These are phyloP conservation scores for Cynanchum wilfordii DNA, from an alignment of 257 asterid genomes.

Conservation along the genomic window DNA sequence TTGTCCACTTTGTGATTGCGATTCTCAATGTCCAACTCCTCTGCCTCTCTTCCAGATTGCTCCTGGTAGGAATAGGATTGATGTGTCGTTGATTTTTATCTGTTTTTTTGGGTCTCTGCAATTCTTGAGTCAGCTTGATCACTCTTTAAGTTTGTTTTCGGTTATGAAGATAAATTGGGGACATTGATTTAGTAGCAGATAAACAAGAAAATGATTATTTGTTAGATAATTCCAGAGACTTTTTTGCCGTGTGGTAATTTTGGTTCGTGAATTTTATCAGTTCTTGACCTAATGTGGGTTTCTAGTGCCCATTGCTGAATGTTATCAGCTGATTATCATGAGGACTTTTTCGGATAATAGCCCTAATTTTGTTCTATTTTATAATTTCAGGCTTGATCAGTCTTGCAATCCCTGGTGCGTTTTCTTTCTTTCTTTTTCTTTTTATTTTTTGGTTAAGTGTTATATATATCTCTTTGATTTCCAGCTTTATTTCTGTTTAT, in stretches of 20 bases:
- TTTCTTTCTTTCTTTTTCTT: not conserved
- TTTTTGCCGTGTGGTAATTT: not conserved
- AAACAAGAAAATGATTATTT: not conserved
- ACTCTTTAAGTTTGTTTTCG: not conserved
- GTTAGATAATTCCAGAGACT: not conserved
- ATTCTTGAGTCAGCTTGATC: not conserved
- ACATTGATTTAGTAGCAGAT: not conserved
- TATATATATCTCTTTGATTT: not conserved
- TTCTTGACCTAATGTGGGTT: not conserved
- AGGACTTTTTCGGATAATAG: not conserved
- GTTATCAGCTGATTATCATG: conserved; percentile 1
- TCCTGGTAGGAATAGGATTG: conserved; percentile 57
- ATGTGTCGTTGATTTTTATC: not conserved
- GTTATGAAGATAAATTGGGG: not conserved
- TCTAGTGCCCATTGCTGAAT: not conserved
- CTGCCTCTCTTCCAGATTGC: conserved; percentile 64
- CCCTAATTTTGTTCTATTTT: not conserved
- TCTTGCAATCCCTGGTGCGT: conserved; percentile 10
- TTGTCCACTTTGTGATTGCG: conserved; percentile 62
- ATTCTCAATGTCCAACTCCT: conserved; percentile 53
- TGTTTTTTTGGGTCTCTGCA: not conserved
- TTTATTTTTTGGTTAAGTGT: not conserved
- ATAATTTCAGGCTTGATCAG: not conserved
- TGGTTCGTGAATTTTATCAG: not conserved
- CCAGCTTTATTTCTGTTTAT: not conserved